Evolutionary conservation across 108 stramenopile genomes (phyloP).

Genomic region (Nitzschia sp.): DNA sequence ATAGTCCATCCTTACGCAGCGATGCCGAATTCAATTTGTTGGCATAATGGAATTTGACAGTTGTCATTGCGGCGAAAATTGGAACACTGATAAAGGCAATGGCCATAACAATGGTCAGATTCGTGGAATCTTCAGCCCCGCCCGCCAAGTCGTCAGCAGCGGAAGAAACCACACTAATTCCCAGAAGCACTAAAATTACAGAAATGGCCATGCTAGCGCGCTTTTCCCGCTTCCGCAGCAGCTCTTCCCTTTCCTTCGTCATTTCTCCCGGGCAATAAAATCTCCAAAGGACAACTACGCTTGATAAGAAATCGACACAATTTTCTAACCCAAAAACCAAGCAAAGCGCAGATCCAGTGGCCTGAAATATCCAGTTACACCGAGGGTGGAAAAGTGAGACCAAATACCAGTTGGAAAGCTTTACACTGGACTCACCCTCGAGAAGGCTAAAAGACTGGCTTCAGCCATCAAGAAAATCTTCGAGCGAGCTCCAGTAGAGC

Average conservation of each 20-base stretch:
- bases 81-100: slow-evolving; percentile 53
- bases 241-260: slow-evolving; percentile 45
- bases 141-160: slow-evolving; percentile 47
- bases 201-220: slow-evolving; percentile 76
- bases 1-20: slow-evolving; percentile 76
- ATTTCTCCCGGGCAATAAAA: slow-evolving; percentile 59
- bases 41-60: slow-evolving; percentile 72
- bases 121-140: slow-evolving; percentile 35
- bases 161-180: slow-evolving; percentile 47
- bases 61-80: slow-evolving; percentile 60
- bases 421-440: too few relatives aligned
- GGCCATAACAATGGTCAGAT: slow-evolving; percentile 37
- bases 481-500: too few relatives aligned
- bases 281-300: slow-evolving; percentile 73
- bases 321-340: slow-evolving; percentile 81
- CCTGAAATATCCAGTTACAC: too few relatives aligned
- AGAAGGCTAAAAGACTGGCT: too few relatives aligned
- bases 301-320: slow-evolving; percentile 62
- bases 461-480: too few relatives aligned
- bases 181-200: slow-evolving; percentile 61
- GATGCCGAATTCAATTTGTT: slow-evolving; percentile 47
- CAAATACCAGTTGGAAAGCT: too few relatives aligned
- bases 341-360: slow-evolving; percentile 57
- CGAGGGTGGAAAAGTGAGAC: too few relatives aligned
- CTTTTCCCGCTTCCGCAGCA: slow-evolving; percentile 58